Percentiles rank a stretch among this genome's conserved stretches.
phyloP scores from a whole-genome alignment of 2,329 filamentous ascomycete species.

The Trichoderma hamatum region DNA sequence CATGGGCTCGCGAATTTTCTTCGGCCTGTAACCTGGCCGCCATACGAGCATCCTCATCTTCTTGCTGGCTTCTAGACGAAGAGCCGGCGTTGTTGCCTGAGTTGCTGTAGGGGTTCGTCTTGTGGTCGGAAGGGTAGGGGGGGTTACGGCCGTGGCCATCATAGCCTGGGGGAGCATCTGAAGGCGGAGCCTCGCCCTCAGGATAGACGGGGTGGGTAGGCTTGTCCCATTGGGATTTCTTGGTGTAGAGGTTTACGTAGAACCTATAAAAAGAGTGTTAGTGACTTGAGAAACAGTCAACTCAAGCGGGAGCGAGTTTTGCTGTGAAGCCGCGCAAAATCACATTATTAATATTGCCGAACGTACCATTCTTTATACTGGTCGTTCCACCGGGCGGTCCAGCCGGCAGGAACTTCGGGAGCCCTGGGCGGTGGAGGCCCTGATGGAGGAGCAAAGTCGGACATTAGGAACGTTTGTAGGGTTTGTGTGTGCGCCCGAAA shows the following conservation, averaged over 20 bases:
- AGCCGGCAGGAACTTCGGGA: conserved; percentile 69
- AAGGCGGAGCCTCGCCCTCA: conserved; percentile 47
- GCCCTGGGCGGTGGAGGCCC: conserved; percentile 62
- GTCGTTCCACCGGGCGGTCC: conserved; percentile 82
- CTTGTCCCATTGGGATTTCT: conserved; percentile 87
- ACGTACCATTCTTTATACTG: conserved; percentile 82
- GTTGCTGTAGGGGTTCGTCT: conserved; percentile 71
- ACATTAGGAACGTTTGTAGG: conserved; percentile 45
- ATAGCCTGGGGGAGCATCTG: conserved; percentile 71
- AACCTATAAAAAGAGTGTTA: conserved; percentile 61
- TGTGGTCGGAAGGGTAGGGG: conserved; percentile 55
- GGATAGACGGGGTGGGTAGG: conserved; percentile 70
- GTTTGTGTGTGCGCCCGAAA: neutral
- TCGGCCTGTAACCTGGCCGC: conserved; percentile 81
- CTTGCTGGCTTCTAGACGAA: conserved; percentile 37
- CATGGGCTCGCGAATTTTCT: conserved; percentile 66
- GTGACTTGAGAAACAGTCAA: neutral
- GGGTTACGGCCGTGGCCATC: conserved; percentile 43
- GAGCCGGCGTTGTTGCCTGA: conserved; percentile 38
- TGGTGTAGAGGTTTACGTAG: conserved; percentile 87
- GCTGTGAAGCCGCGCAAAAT: neutral
- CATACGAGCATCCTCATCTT: conserved; percentile 69
- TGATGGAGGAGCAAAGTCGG: conserved; percentile 56
- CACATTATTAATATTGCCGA: neutral
- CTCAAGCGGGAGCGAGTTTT: neutral